Percentiles rank a stretch among this genome's conserved stretches.
Conservation (phyloP, 2,329 filamentous ascomycete species). For the Pseudopyricularia javanii region DNA sequence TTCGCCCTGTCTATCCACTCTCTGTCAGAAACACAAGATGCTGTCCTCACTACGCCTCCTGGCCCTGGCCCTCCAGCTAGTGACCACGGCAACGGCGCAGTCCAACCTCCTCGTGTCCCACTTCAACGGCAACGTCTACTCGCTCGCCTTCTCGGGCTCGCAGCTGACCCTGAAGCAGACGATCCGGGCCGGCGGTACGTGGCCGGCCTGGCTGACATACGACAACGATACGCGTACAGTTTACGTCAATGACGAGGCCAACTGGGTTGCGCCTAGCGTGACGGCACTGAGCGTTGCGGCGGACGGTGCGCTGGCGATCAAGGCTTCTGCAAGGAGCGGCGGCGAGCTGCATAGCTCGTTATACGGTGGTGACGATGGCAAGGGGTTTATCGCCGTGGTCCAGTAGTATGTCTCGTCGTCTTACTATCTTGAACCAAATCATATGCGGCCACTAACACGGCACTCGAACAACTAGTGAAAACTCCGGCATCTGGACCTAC, state of each 20-base stretch:
- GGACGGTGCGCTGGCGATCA: conserved; percentile 18
- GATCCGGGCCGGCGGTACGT: conserved; percentile 17
- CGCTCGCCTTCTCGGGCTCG: conserved; percentile 15
- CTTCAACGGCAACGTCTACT: conserved; percentile 25
- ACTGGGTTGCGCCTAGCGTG: conserved; percentile 18
- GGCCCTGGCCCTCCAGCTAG: conserved; percentile 3
- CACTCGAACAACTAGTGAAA: conserved; percentile 16
- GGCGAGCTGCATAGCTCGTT: conserved; percentile 27
- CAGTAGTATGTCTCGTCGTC: conserved; percentile 24
- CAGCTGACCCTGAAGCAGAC: conserved; percentile 14
- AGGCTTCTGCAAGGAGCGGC: conserved; percentile 18
- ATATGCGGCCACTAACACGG: neutral
- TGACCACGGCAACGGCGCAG: conserved; percentile 4
- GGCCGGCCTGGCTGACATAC: conserved; percentile 25
- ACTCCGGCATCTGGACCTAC: conserved; percentile 29
- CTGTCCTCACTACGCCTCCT: neutral
- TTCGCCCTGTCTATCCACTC: neutral
- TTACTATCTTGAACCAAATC: neutral
- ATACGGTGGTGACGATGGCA: conserved; percentile 24
- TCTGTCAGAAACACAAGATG: neutral
- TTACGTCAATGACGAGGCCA: conserved; percentile 25
- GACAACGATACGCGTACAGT: conserved; percentile 17
- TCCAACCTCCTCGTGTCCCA: conserved; percentile 22
- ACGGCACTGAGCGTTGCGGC: conserved; percentile 19
- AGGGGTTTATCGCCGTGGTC: conserved; percentile 26